Percentiles rank a stretch among this genome's conserved stretches.
These are phyloP conservation scores for Arthromyces matolae DNA, from an alignment of 768 basidiomycete species.

Conservation along the genomic window DNA sequence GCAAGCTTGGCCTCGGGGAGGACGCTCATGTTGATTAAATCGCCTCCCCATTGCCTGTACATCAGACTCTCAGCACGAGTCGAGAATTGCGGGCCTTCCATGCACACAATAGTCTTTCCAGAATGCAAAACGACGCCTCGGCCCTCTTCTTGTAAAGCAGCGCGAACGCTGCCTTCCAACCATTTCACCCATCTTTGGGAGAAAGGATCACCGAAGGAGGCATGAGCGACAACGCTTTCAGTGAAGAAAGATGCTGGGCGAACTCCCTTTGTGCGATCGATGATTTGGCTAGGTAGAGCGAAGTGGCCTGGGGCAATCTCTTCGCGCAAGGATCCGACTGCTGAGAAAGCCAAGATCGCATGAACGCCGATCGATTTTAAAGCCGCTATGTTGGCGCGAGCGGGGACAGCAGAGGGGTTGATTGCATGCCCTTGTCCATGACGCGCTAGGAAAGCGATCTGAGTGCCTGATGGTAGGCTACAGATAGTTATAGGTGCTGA, in stretches of 20 bases:
- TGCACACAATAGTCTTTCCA: constrained; percentile 86
- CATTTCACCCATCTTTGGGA: constrained; percentile 58
- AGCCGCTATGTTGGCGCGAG: constrained; percentile 92
- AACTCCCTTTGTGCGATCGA: constrained; percentile 93
- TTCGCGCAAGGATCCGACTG: constrained; percentile 92
- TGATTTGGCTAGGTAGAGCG: constrained; percentile 85
- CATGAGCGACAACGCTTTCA: constrained; percentile 85
- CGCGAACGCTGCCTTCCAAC: constrained; percentile 61
- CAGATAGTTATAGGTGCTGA: constrained; percentile 92
- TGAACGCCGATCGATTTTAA: constrained; percentile 89
- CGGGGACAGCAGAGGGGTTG: constrained; percentile 76
- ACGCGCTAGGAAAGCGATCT: constrained; percentile 86
- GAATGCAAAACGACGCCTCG: constrained; percentile 67
- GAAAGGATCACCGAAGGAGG: constrained; percentile 93
- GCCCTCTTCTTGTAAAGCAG: constrained; percentile 58
- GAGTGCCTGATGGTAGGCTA: constrained; percentile 74
- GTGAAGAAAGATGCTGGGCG: constrained; percentile 83
- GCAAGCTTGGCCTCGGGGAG: constrained; percentile 97
- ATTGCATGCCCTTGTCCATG: constrained; percentile 83
- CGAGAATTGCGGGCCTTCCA: constrained; percentile 98
- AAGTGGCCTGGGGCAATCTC: constrained; percentile 91
- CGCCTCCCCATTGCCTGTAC: constrained; percentile 91
- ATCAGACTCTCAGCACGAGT: constrained; percentile 95
- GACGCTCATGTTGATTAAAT: constrained; percentile 96
- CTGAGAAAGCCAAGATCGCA: constrained; percentile 89